Percentiles rank a stretch among this genome's conserved stretches.
phyloP scores from a whole-genome alignment of 2,329 filamentous ascomycete genomes.

The Ilyonectria robusta region DNA sequence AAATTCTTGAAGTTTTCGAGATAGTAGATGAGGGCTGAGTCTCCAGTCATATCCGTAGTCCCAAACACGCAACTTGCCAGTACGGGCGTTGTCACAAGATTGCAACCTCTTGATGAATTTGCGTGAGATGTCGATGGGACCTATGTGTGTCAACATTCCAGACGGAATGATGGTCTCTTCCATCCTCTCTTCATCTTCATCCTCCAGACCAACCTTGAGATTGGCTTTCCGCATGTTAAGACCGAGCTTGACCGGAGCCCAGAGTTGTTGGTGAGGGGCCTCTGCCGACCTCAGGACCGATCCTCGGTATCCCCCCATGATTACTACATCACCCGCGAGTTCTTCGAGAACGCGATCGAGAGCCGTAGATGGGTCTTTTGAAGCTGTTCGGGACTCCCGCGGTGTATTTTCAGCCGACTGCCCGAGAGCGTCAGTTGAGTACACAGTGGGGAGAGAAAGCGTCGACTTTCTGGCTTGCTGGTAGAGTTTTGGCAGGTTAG shows the following conservation, averaged over 20 bases:
- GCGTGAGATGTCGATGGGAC: conserved; percentile 90
- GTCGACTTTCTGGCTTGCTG: conserved; percentile 48
- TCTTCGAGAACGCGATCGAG: conserved; percentile 73
- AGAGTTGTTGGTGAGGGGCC: conserved; percentile 86
- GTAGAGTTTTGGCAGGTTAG: conserved; percentile 70
- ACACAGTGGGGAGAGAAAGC: conserved; percentile 51
- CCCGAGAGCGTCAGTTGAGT: conserved; percentile 44
- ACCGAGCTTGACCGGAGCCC: conserved; percentile 94
- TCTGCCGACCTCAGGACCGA: conserved; percentile 90
- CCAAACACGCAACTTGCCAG: conserved; percentile 82
- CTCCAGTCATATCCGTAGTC: conserved; percentile 98
- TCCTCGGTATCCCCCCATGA: conserved; percentile 92
- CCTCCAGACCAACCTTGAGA: conserved; percentile 85
- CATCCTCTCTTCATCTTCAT: conserved; percentile 87
- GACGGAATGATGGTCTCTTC: conserved; percentile 86
- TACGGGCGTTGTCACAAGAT: conserved; percentile 79
- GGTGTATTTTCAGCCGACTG: conserved; percentile 44
- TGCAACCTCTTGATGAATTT: conserved; percentile 84
- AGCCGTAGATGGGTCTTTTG: conserved; percentile 48
- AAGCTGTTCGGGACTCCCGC: conserved; percentile 25
- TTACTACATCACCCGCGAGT: conserved; percentile 86
- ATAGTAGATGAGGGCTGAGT: conserved; percentile 83
- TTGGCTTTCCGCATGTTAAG: conserved; percentile 93
- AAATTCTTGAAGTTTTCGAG: conserved; percentile 79
- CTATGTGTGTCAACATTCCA: conserved; percentile 92